These are phyloP conservation scores for Aspergillus hiratsukae DNA, from an alignment of 2,329 filamentous ascomycete species.

Conservation along the genomic window DNA sequence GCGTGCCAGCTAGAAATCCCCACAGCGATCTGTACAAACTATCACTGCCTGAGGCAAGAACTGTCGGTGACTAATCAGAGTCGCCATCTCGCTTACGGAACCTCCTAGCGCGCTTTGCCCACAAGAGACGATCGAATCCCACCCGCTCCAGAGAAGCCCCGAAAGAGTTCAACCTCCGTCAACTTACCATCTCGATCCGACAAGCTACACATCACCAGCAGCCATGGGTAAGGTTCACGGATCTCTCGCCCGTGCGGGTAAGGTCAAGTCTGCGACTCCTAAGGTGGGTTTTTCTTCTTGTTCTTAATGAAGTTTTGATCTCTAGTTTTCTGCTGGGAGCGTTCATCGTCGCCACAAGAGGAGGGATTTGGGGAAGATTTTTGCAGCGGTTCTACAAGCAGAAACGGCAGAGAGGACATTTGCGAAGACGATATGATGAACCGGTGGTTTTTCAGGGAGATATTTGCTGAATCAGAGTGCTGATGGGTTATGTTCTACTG, in stretches of 20 bases:
- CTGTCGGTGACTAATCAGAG: constrained; percentile 1
- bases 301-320: neutral
- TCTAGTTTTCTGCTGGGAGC: neutral
- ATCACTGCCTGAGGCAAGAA: constrained; percentile 12
- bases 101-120: constrained; percentile 15
- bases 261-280: constrained; percentile 82
- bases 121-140: constrained; percentile 16
- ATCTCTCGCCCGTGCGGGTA: constrained; percentile 91
- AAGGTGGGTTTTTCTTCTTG: constrained; percentile 26
- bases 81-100: constrained; percentile 18
- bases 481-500: constrained; percentile 7
- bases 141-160: constrained; percentile 6
- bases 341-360: neutral
- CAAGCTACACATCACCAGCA: constrained; percentile 41
- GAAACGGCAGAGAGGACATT: neutral
- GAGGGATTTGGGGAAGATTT: neutral
- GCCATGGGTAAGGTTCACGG: constrained; percentile 93
- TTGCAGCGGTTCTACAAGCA: neutral
- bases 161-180: constrained; percentile 7
- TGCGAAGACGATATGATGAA: neutral
- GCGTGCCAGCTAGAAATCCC: neutral
- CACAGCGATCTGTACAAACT: neutral
- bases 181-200: constrained; percentile 18
- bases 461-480: neutral
- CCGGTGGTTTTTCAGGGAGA: neutral